Conservation (phyloP, 768 basidiomycete species). For the Mycena epipterygia region DNA sequence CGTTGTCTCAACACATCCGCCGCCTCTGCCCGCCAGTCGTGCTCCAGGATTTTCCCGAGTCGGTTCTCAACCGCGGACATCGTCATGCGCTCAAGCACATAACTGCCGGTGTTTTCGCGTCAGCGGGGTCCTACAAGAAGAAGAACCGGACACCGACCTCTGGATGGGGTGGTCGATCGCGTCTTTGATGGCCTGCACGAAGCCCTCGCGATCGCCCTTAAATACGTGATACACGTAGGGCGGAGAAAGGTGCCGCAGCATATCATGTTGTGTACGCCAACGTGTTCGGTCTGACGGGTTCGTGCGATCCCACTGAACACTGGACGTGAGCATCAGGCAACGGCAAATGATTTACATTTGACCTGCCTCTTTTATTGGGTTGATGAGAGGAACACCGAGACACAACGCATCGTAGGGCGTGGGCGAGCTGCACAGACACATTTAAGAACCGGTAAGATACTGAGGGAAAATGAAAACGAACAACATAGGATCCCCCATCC, state of each 20-base stretch:
- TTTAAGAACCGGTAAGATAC: no score
- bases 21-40: constrained; percentile 22
- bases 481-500: constrained; percentile 6
- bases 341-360: neutral
- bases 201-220: constrained; percentile 43
- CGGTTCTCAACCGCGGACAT: constrained; percentile 16
- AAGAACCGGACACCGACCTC: constrained; percentile 35
- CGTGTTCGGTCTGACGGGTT: constrained; percentile 42
- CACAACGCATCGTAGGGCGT: no score
- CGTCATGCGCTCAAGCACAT: constrained; percentile 23
- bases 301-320: constrained; percentile 41
- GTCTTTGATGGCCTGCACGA: constrained; percentile 43
- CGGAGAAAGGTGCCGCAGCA: constrained; percentile 42
- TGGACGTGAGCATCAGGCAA: constrained; percentile 25
- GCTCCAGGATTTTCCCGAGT: constrained; percentile 10
- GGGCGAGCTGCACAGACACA: no score
- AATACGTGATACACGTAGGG: constrained; percentile 53
- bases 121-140: neutral
- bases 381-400: constrained; percentile 53
- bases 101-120: neutral
- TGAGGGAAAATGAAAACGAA: neutral
- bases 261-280: constrained; percentile 50
- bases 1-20: neutral
- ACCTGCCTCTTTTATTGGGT: no score
- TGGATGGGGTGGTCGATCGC: constrained; percentile 46